Base-by-base conservation (phyloP, 768 basidiomycete species). In the Wakefieldia striispora region DNA sequence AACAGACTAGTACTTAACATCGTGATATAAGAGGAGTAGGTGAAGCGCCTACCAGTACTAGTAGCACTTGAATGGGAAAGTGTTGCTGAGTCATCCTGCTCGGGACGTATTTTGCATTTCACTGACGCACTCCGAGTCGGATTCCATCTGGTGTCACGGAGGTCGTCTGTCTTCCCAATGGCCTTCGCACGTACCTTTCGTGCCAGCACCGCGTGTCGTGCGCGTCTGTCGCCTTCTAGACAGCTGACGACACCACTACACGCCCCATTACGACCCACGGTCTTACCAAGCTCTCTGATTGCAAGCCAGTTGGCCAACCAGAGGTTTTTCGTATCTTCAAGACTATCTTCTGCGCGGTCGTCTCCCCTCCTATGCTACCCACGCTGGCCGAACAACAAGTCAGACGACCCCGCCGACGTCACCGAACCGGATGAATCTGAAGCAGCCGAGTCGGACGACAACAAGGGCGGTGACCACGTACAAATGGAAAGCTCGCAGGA, bases 351-450 rank as follows among this genome's bases (percentile, higher is more conserved):
- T 39, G 67, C 67, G 2, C 66, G 60, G 21, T 66, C 67, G 20
- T 70, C 74, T 3, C 67, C 65, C 1, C 50, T 63, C 11, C 43
- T 71, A 9, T 51, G 50, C 19, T 47, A 65, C 29, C 74, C 73
- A n/a, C 70, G 74, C 31, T 70, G 74, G 74, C 40, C 69, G 33
- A 73, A 74, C 52, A 60, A 56, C 42, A 74, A 73, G 53, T 53
- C 61, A 34, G 58, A 55, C 26, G 63, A 65, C 42, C 55, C 59
- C 24, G 35, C 43, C 10, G 62, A 64, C 27, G 57, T 57, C 8
- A 55, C 57, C 10, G 64, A 67, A 17, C 26, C 46, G 17, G 62
- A 64, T 17, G 56, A 63, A 33, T 48, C 62, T 24, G 63, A 69
- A 26, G 42, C 50, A 35, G 36, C 52, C 21, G 71, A 68, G 43